Evolutionary conservation across 352 stramenopile genomes (phyloP).

Genomic region (Pythium guiyangense): DNA sequence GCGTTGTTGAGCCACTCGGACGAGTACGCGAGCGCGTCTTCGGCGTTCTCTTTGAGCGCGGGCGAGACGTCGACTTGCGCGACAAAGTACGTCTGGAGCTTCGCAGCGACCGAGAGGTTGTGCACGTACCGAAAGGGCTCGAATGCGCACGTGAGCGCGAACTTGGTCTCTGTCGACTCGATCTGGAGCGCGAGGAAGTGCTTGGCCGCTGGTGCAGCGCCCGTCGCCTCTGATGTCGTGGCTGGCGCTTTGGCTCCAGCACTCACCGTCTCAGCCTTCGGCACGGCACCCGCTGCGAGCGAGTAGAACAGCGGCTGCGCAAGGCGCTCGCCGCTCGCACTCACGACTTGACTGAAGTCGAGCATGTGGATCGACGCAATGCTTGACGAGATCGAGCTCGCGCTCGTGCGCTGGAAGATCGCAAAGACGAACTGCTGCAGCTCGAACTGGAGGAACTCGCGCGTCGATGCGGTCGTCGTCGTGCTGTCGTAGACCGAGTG

Average conservation of each 20-base stretch:
- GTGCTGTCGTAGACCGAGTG: conserved; percentile 7
- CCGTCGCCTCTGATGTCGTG: too few species aligned
- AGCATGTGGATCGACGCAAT: conserved; percentile 65
- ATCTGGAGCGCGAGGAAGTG: conserved; percentile 51
- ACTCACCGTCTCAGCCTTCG: background rate
- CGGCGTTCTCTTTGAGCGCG: conserved; percentile 45
- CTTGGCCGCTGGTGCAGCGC: conserved; percentile 9
- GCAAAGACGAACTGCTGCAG: conserved; percentile 59
- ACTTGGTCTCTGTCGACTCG: conserved; percentile 46
- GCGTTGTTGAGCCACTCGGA: conserved; percentile 52
- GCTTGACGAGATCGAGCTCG: conserved; percentile 45
- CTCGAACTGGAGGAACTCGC: conserved; percentile 70
- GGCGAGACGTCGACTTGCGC: conserved; percentile 40
- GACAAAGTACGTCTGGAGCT: conserved; percentile 64
- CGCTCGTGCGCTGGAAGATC: conserved; percentile 51
- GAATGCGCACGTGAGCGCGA: conserved; percentile 51
- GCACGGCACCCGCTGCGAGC: conserved; percentile 7
- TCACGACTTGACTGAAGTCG: conserved; percentile 44
- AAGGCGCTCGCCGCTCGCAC: conserved; percentile 2
- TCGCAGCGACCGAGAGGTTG: conserved; percentile 55
- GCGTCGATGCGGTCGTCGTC: conserved; percentile 11
- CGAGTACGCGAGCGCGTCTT: conserved; percentile 43
- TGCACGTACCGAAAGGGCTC: conserved; percentile 71
- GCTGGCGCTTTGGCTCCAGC: background rate
- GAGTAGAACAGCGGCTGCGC: conserved; percentile 41